Evolutionary conservation across 768 basidiomycete species (phyloP).

Genomic region (Lentinula sp.): DNA sequence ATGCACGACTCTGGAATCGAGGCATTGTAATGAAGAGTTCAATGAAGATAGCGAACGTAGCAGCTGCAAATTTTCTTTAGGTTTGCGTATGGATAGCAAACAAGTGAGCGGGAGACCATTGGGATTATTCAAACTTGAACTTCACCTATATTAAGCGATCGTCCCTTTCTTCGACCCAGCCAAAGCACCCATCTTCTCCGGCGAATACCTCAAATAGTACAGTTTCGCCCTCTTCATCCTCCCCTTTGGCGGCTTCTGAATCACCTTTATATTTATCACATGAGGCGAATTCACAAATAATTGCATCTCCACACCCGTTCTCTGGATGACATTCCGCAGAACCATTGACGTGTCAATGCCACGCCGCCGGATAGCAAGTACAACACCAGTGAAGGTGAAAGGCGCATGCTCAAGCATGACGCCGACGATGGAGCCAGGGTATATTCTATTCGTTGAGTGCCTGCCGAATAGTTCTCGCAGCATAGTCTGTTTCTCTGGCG

Average conservation of each 20-base stretch:
- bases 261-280: constrained; percentile 79
- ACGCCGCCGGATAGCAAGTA: constrained; percentile 75
- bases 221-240: constrained; percentile 74
- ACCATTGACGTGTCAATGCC: constrained; percentile 87
- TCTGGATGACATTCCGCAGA: constrained; percentile 84
- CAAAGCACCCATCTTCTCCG: constrained; percentile 80
- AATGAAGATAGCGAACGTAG: too few species aligned
- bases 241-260: constrained; percentile 57
- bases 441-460: constrained; percentile 58
- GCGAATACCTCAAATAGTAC: constrained; percentile 76
- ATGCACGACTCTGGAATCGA: too few species aligned
- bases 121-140: background rate
- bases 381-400: constrained; percentile 81
- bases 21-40: too few species aligned
- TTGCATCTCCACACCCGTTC: constrained; percentile 91
- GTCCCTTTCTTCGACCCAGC: constrained; percentile 36
- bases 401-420: constrained; percentile 75
- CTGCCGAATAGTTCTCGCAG: constrained; percentile 68
- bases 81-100: too few species aligned
- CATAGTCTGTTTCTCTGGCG: constrained; percentile 64
- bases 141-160: constrained; percentile 15
- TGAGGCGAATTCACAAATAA: constrained; percentile 84
- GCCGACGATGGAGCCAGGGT: constrained; percentile 82
- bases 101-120: too few species aligned
- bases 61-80: too few species aligned